These are phyloP conservation scores for Dendrocalamus sinicus DNA, from an alignment of 176 grass and related monocot genomes.

Conservation along the genomic window DNA sequence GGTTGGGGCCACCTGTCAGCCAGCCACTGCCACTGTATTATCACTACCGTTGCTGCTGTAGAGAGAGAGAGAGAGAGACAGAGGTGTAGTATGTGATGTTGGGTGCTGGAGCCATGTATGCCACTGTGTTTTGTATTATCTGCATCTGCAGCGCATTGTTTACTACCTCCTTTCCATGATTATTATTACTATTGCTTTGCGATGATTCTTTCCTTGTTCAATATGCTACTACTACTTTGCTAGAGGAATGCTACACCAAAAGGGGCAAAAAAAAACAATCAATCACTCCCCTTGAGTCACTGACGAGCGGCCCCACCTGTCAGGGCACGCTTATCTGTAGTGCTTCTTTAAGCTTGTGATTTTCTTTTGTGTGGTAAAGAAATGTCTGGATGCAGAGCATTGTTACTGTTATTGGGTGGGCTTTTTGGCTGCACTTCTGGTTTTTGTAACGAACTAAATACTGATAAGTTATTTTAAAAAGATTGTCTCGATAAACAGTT, in stretches of 20 bases:
- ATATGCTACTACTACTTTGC: not conserved
- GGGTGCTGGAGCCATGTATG: not conserved
- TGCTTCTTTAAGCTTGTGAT: not conserved
- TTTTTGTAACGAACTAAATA: too few species aligned
- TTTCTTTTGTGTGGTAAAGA: not conserved
- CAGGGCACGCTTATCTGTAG: too few species aligned
- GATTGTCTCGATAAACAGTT: too few species aligned
- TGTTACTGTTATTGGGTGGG: not conserved
- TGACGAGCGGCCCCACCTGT: too few species aligned
- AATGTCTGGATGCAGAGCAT: not conserved
- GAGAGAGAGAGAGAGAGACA: not conserved
- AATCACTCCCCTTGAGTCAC: not conserved
- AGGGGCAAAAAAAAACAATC: not conserved
- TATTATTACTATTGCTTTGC: not conserved
- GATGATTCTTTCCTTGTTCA: not conserved
- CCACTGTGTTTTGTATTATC: not conserved
- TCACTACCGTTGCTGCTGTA: not conserved
- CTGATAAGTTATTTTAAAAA: too few species aligned
- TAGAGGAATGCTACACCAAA: not conserved
- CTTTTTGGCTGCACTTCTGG: too few species aligned
- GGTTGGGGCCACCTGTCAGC: slow-evolving; percentile 21
- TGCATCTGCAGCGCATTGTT: not conserved
- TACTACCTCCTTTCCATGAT: not conserved
- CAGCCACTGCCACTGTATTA: not conserved
- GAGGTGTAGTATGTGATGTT: not conserved